Percentiles rank a stretch among this genome's conserved stretches.
Conservation (phyloP, 2,329 filamentous ascomycete species). For the Aspergillus luchuensis region DNA sequence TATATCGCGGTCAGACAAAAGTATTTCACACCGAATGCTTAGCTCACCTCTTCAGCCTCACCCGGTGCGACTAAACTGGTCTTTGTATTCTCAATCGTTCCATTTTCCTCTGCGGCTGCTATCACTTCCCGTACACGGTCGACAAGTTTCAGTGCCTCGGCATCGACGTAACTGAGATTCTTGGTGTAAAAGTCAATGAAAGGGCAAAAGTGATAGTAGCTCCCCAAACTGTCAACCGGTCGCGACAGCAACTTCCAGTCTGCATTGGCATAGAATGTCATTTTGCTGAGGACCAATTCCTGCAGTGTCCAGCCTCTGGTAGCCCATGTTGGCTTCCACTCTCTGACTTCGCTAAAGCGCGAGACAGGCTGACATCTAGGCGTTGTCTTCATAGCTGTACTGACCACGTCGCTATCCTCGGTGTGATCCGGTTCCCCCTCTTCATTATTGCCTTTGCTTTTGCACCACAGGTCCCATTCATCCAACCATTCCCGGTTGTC, state of each 20-base stretch:
- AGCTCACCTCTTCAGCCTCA: background rate
- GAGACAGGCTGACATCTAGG: background rate
- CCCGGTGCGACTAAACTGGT: background rate
- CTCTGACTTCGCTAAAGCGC: background rate
- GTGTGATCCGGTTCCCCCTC: background rate
- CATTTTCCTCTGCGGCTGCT: no score
- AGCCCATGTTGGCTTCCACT: slow-evolving; percentile 17
- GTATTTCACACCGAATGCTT: background rate
- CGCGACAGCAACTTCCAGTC: slow-evolving; percentile 31
- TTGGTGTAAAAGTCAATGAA: slow-evolving; percentile 24
- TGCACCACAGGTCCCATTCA: slow-evolving; percentile 9
- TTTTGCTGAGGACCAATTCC: slow-evolving; percentile 34
- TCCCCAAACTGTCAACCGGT: slow-evolving; percentile 33
- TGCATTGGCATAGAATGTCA: slow-evolving; percentile 39
- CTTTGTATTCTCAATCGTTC: background rate
- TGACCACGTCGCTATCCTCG: background rate
- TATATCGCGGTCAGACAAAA: background rate
- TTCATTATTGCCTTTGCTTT: background rate
- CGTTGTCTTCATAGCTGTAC: background rate
- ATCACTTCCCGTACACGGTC: background rate
- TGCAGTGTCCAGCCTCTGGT: slow-evolving; percentile 28
- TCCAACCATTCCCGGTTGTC: slow-evolving; percentile 9
- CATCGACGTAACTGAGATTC: background rate
- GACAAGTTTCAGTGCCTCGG: background rate
- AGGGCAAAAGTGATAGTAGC: slow-evolving; percentile 34